Conservation (phyloP, 371 early-diverging fungal genomes). For the Mucor racemosus region DNA sequence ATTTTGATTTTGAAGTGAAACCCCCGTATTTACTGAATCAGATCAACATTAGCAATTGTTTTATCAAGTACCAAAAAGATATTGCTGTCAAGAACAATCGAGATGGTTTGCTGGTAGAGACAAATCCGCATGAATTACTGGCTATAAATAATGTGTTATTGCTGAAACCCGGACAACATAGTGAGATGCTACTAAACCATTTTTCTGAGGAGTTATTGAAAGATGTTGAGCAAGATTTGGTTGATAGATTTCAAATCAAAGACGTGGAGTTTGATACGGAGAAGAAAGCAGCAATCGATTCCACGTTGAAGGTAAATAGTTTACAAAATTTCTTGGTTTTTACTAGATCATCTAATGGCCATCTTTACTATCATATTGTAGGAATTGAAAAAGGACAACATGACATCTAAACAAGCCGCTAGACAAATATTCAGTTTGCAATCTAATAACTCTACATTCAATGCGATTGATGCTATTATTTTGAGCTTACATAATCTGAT, state of each 20-base stretch:
- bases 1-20: neutral
- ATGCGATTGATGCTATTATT: neutral
- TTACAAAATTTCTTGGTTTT: too few species aligned
- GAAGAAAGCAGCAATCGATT: neutral
- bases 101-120: neutral
- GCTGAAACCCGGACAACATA: slow-evolving; percentile 2
- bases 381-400: too few species aligned
- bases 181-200: neutral
- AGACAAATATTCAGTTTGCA: too few species aligned
- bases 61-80: neutral
- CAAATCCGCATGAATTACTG: neutral
- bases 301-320: neutral
- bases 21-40: neutral
- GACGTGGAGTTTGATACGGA: neutral
- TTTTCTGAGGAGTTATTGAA: neutral
- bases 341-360: too few species aligned
- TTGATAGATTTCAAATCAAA: neutral
- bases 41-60: neutral
- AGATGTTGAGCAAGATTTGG: neutral
- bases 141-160: neutral
- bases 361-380: too few species aligned
- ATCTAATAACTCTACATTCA: neutral
- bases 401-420: too few species aligned
- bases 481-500: neutral
- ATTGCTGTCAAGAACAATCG: neutral